These are phyloP conservation scores for Aspergillus sp. DNA, from an alignment of 2,329 filamentous ascomycete species.

Conservation along the genomic window DNA sequence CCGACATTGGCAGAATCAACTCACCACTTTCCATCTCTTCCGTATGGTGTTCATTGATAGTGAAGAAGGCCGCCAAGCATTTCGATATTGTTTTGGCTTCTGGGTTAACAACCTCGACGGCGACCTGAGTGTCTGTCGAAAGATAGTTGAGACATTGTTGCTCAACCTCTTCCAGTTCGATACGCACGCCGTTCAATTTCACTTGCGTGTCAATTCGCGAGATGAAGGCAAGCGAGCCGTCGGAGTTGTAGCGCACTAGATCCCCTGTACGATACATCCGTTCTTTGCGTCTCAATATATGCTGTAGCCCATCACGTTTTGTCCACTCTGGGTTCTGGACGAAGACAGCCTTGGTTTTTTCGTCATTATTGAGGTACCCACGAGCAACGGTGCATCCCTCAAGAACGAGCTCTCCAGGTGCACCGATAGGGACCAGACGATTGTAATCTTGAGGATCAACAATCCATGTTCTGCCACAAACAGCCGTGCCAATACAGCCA, in stretches of 20 bases:
- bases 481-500: conserved; percentile 38
- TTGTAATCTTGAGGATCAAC: conserved; percentile 42
- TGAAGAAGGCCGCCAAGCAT: conserved; percentile 40
- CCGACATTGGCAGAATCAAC: conserved; percentile 30
- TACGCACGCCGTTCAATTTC: conserved; percentile 49
- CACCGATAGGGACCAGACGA: conserved; percentile 46
- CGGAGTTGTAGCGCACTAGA: conserved; percentile 38
- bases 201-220: conserved; percentile 38
- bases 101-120: conserved; percentile 46
- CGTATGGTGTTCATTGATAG: conserved; percentile 18
- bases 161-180: conserved; percentile 51
- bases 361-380: conserved; percentile 46
- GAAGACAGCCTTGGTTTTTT: conserved; percentile 39
- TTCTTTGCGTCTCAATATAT: conserved; percentile 28
- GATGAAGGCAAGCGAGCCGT: conserved; percentile 38
- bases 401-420: conserved; percentile 50
- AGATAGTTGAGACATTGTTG: conserved; percentile 44
- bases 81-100: conserved; percentile 34
- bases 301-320: conserved; percentile 20
- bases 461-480: conserved; percentile 41
- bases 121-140: conserved; percentile 41
- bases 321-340: conserved; percentile 38
- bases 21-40: neutral
- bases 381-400: conserved; percentile 50
- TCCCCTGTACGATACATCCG: conserved; percentile 44